Base-by-base conservation (phyloP, 192 early-diverging fungal genomes). In the Coemansia sp. region DNA sequence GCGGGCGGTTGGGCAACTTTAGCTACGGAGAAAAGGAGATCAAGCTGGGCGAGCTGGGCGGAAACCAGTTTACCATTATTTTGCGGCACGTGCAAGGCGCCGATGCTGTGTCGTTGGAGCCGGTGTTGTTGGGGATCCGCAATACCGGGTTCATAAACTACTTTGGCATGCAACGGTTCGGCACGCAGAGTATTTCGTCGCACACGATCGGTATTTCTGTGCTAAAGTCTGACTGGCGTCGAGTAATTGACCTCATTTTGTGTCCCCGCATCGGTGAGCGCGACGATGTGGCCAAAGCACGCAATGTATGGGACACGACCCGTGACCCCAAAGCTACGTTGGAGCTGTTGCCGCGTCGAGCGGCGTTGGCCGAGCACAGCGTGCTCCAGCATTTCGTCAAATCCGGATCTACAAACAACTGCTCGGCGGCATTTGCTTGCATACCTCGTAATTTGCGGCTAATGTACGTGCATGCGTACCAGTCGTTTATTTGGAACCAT, bases 131-230 rank as follows among this genome's bases (percentile, higher is more conserved):
- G 3, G 88, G 89, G 14, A 74, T 97, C 18, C 70, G 83, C 23
- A 64, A 85, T 19, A 72, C 83, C 43, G 97, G 97, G 2, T 99
- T 98, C 63, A 85, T 98, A 67, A 99, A 99, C 83, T 99, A 98
- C 82, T 99, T 85, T 80, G 97, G 95, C 12, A 92, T 97, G 94
- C 97, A 99, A 78, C 86, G 97, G 16, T 99, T 99, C 67, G 97
- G 97, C 26, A 95, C 93, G 4, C 81, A 89, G 22, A 82, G 87
- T 13, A 79, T 94, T 20, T 73, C 87, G 1, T 96, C 96, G 11
- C 89, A 95, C 68, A 73, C 85, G 16, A 84, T 94, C 20, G 97
- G 97, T 4, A 73, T 87, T 1, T 84, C 86, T 0, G 81, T 95
- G 60, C 72, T 99, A 29, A 73, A 85, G 54, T 83, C 79, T 24